Evolutionary conservation across 208 protist species (phyloP).

Genomic region (Dictyostelium gargantuum): DNA sequence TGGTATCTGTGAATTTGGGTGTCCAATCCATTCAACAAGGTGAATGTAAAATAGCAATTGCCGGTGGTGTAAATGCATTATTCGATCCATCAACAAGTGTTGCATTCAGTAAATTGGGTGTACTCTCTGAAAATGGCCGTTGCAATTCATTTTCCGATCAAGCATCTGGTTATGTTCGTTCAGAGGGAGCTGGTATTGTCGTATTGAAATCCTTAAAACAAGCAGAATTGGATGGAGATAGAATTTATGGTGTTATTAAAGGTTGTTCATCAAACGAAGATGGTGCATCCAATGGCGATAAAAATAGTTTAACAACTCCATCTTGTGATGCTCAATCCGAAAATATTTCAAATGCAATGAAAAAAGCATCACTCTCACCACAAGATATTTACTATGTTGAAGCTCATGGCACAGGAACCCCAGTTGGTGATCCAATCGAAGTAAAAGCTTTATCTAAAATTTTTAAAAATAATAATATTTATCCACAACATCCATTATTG

Average conservation of each 20-base stretch:
- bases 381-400: conserved; percentile 79
- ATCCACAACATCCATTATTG: conserved; percentile 5
- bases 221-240: conserved; percentile 6
- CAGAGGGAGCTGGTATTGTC: conserved; percentile 84
- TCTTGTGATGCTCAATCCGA: background rate
- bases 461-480: background rate
- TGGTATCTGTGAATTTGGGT: conserved; percentile 81
- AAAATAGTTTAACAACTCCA: conserved; percentile 31
- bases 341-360: conserved; percentile 1
- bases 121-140: conserved; percentile 79
- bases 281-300: background rate
- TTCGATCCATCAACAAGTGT: conserved; percentile 63
- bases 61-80: conserved; percentile 80
- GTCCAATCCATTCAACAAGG: conserved; percentile 61
- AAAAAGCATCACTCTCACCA: conserved; percentile 31
- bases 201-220: conserved; percentile 70
- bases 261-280: conserved; percentile 60
- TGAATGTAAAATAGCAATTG: conserved; percentile 79
- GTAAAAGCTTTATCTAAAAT: background rate
- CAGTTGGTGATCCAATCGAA: conserved; percentile 65
- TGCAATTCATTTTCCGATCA: conserved; percentile 85
- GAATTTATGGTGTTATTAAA: conserved; percentile 73
- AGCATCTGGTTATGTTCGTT: conserved; percentile 88
- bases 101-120: conserved; percentile 67
- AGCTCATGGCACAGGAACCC: conserved; percentile 85